Evolutionary conservation across 257 asterid species (phyloP), one percentile per base, ranked within the genome.

Genomic region (Asclepias syriaca): DNA sequence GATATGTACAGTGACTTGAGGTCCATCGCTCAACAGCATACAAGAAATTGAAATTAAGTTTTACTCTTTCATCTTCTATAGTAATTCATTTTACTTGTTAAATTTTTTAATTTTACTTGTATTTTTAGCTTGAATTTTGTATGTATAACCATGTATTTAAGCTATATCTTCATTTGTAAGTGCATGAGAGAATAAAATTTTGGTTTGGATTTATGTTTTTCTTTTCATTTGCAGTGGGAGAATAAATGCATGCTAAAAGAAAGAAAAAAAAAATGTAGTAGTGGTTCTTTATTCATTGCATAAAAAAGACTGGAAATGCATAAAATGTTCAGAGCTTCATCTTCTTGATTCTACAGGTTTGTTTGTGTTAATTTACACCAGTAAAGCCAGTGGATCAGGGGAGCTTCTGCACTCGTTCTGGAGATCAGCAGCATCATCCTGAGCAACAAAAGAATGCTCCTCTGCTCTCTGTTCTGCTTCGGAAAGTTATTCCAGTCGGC

Each of bases 1-100:
- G 96, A 88, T 55, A 94, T 91, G 97, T 89, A 89, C 71, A 78
- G 85, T 66, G 72, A 83, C 53, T 82, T 94, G 81, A 85, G 83
- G 84, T 70, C 89, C 78, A 81, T 87, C 11, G 54, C 87, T 1
- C 85, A 78, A 37, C 73, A 78, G 66, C 81, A 66, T 24, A 70
- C 65, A 72, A 78, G 83, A 81, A 78, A 76, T 21, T 82, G 69
- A 79, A 77, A 58, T 46, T 46, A 63, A 29, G 32, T 13, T 65
- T 32, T 69, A 19, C 15, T 39, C 66, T 39, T 55, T 5, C 12
- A 40, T 55, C 45, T 55, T 53, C 51, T 6, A 24, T 18, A 16
- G 21, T 45, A 49, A 57, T 66, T 58, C 61, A 40, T 11, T 46
- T 43, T 53, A 39, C 48, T 8, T 50, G 16, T 40, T 68, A 32